phyloP scores from a whole-genome alignment of 148 eudicot species.

The Heliamphora exappendiculata region DNA sequence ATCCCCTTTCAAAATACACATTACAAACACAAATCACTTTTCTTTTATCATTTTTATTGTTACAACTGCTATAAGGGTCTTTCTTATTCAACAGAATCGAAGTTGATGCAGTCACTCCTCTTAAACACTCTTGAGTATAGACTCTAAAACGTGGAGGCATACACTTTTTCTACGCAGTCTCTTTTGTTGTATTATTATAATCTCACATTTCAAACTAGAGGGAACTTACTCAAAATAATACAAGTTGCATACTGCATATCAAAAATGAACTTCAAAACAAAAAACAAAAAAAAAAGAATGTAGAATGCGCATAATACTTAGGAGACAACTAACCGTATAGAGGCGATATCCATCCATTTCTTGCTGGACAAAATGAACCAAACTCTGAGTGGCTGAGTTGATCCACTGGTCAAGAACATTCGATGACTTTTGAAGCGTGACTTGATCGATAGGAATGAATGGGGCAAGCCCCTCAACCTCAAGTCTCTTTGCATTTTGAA shows the following conservation, averaged over 20 bases:
- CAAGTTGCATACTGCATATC: neutral
- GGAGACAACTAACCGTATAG: constrained; percentile 54
- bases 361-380: constrained; percentile 88
- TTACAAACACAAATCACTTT: neutral
- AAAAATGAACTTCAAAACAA: neutral
- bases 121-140: too few relatives aligned
- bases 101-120: neutral
- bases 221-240: neutral
- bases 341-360: constrained; percentile 96
- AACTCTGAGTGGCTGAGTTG: constrained; percentile 86
- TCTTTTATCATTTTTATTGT: neutral
- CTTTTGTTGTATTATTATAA: neutral
- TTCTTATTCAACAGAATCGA: neutral
- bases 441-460: constrained; percentile 58
- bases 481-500: constrained; percentile 92
- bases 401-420: constrained; percentile 99
- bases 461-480: constrained; percentile 78
- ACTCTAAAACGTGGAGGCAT: neutral
- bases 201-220: neutral
- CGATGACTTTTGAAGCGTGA: constrained; percentile 53
- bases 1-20: neutral
- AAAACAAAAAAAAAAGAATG: neutral
- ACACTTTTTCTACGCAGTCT: neutral
- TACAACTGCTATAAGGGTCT: neutral
- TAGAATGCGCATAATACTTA: neutral